Base-by-base conservation (phyloP, 768 basidiomycete genomes). In the Filobasidium wieringae region DNA sequence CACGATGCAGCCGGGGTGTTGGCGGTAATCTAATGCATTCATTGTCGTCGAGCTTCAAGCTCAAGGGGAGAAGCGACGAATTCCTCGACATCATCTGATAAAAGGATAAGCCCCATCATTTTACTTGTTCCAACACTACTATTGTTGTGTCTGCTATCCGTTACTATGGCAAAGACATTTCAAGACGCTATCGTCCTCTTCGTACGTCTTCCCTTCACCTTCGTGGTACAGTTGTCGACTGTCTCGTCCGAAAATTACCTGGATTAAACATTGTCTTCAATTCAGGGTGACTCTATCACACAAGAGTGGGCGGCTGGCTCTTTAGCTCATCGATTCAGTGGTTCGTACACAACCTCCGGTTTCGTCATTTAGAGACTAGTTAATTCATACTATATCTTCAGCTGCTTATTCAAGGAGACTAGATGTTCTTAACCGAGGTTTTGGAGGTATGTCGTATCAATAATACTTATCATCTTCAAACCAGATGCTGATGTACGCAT, bases 361-460 rank as follows among this genome's bases (percentile, higher is more conserved):
- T 47, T 31, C n/a, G 34, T 39, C 29, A 36, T 34, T 17, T n/a
- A n/a, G n/a, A n/a, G n/a, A n/a, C n/a, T n/a, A n/a, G n/a, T n/a
- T n/a, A n/a, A n/a, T n/a, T n/a, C n/a, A n/a, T n/a, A 30, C 29
- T 47, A 53, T 41, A 24, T 32, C 47, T 5, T 37, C 61, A 89
- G 88, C 85, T 69, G 78, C 78, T 0, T 93, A 93, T 71, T 79
- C 79, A 40, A 78, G 91, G 61, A 87, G 83, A 71, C 72, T 90
- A 31, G 91, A 95, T 67, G 82, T 95, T 19, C 63, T 93, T 61
- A 93, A 93, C 68, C 82, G 90, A 49, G 91, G 91, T 1, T 77
- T 84, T 49, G 61, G 63, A 36, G 73, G 29, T 78, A 81, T 30
- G 59, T 54, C n/a, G 12, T n/a, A n/a, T n/a, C n/a, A n/a, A 34